Conservation (phyloP, 345 rosid genomes). For the Pugionium dolabratum region DNA sequence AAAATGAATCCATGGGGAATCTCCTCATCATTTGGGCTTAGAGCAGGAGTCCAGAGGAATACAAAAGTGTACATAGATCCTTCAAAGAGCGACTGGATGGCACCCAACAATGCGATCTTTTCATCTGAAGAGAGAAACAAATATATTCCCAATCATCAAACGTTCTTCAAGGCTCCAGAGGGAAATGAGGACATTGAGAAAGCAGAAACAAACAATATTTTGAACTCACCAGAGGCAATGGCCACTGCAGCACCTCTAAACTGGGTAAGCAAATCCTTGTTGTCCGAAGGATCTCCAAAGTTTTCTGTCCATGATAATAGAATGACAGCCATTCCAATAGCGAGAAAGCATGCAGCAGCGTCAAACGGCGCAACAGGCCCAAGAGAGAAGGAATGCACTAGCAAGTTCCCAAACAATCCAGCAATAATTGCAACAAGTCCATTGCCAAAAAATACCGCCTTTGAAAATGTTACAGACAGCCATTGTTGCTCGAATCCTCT, state of each 20-base stretch:
- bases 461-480: slow-evolving; percentile 89
- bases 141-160: slow-evolving; percentile 9
- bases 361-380: slow-evolving; percentile 99
- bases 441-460: slow-evolving; percentile 94
- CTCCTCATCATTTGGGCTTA: slow-evolving; percentile 87
- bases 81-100: slow-evolving; percentile 96
- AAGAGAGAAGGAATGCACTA: slow-evolving; percentile 72
- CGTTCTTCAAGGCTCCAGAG: slow-evolving; percentile 14
- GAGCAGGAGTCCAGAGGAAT: slow-evolving; percentile 97
- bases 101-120: slow-evolving; percentile 92
- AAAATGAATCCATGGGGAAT: slow-evolving; percentile 79
- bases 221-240: slow-evolving; percentile 79
- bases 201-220: not conserved
- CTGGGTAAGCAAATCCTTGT: slow-evolving; percentile 85
- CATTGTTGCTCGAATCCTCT: slow-evolving; percentile 93
- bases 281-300: slow-evolving; percentile 88
- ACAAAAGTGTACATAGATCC: slow-evolving; percentile 99
- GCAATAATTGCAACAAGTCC: slow-evolving; percentile 92
- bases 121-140: slow-evolving; percentile 58
- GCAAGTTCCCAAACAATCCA: slow-evolving; percentile 86
- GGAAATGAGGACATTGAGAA: not conserved
- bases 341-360: slow-evolving; percentile 94
- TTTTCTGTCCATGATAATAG: slow-evolving; percentile 88
- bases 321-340: slow-evolving; percentile 90
- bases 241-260: slow-evolving; percentile 94